Percentiles rank a stretch among this genome's conserved stretches.
These are phyloP conservation scores for Liriodendron chinense DNA, from an alignment of 164 flowering plant species.

Conservation along the genomic window DNA sequence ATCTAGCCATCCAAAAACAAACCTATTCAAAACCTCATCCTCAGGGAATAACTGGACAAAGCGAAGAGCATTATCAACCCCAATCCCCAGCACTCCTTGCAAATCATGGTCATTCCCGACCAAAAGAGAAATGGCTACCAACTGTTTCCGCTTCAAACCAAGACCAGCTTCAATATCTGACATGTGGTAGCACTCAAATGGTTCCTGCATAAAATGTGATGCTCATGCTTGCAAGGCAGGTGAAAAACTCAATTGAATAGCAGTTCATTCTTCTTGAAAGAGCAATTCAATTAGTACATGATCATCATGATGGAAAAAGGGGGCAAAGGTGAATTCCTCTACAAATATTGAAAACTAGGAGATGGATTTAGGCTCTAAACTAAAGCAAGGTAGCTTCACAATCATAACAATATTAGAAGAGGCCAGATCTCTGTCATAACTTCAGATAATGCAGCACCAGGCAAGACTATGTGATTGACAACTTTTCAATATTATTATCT, in stretches of 20 bases:
- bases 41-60: slow-evolving; percentile 62
- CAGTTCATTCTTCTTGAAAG: background rate
- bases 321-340: background rate
- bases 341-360: background rate
- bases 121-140: slow-evolving; percentile 83
- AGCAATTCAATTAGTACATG: background rate
- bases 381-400: background rate
- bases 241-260: slow-evolving; percentile 8
- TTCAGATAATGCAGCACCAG: no score
- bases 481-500: no score
- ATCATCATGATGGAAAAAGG: background rate
- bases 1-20: slow-evolving; percentile 8
- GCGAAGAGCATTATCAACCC: slow-evolving; percentile 73
- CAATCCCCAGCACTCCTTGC: slow-evolving; percentile 82
- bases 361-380: background rate
- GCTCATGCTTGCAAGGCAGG: slow-evolving; percentile 13
- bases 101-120: slow-evolving; percentile 87
- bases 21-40: slow-evolving; percentile 75
- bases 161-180: slow-evolving; percentile 86
- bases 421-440: background rate
- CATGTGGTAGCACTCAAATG: slow-evolving; percentile 82
- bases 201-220: slow-evolving; percentile 60
- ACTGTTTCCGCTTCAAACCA: slow-evolving; percentile 76
- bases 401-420: no score
- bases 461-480: no score